These are phyloP conservation scores for Cladobotryum mycophilum DNA, from an alignment of 2,329 filamentous ascomycete species.

Conservation along the genomic window DNA sequence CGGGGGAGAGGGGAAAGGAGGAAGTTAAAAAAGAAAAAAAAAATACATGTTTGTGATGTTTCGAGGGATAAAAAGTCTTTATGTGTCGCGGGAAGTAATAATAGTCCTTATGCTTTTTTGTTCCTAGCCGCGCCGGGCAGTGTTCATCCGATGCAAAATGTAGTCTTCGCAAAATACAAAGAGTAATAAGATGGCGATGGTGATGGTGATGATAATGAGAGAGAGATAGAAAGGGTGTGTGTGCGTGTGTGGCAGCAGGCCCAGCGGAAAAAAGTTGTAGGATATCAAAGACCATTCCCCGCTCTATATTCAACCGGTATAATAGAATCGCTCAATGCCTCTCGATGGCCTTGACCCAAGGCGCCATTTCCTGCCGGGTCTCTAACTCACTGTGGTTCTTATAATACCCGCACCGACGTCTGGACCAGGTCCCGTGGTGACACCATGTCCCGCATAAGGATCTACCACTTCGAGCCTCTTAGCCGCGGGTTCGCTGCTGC, in stretches of 20 bases:
- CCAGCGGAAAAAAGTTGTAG: too few species aligned
- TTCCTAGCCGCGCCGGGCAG: background rate
- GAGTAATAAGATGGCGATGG: background rate
- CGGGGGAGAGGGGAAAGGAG: background rate
- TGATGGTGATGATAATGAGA: background rate
- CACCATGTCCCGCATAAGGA: conserved; percentile 25
- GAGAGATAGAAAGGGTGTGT: background rate
- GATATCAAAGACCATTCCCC: too few species aligned
- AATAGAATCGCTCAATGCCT: conserved; percentile 3
- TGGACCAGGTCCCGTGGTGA: background rate
- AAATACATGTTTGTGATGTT: too few species aligned
- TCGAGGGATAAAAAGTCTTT: too few species aligned
- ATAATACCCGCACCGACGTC: background rate
- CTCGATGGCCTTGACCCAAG: conserved; percentile 4
- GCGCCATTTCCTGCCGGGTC: conserved; percentile 1
- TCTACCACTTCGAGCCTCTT: conserved; percentile 49
- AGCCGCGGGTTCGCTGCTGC: conserved; percentile 38
- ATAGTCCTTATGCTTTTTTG: background rate
- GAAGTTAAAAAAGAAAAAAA: background rate
- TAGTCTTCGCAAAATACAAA: background rate
- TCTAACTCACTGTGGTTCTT: conserved; percentile 4
- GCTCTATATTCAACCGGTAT: background rate
- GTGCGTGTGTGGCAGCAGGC: too few species aligned
- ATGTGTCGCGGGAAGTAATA: background rate
- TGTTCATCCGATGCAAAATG: background rate